These are phyloP conservation scores for Aspergillus brunneoviolaceus DNA, from an alignment of 2,329 filamentous ascomycete species.

Conservation along the genomic window DNA sequence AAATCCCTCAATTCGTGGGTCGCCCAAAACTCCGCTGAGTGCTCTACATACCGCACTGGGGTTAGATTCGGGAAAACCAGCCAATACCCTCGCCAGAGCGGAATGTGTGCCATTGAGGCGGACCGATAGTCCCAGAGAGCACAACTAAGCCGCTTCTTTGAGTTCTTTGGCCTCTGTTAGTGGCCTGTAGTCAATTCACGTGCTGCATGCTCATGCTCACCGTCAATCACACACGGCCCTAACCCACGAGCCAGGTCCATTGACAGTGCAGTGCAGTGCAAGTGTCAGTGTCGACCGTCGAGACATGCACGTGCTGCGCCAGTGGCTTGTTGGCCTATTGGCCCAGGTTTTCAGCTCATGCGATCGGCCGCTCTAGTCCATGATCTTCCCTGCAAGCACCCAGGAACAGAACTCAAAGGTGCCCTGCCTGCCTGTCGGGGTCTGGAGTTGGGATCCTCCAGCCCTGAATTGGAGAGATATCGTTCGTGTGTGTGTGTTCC, in stretches of 20 bases:
- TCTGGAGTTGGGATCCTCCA: neutral
- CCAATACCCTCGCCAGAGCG: slow-evolving; percentile 12
- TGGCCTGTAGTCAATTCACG: neutral
- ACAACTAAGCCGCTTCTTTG: neutral
- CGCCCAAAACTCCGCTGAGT: slow-evolving; percentile 5
- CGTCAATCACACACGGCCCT: neutral
- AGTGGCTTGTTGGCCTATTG: neutral
- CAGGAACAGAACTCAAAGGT: slow-evolving; percentile 14
- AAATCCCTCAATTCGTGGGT: neutral
- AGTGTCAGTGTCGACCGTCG: neutral
- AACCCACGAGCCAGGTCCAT: neutral
- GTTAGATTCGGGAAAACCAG: slow-evolving; percentile 11
- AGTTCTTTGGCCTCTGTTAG: neutral
- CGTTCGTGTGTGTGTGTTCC: neutral
- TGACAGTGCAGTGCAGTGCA: neutral
- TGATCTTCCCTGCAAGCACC: slow-evolving; percentile 9
- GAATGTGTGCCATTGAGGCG: neutral
- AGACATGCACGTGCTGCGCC: neutral
- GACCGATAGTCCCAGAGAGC: neutral
- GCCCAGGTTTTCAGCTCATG: slow-evolving; percentile 4
- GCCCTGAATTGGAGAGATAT: neutral
- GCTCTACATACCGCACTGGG: slow-evolving; percentile 15
- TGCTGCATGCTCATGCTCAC: neutral
- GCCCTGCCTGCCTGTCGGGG: neutral
- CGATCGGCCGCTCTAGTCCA: slow-evolving; percentile 12